phyloP scores from a whole-genome alignment of 768 basidiomycete genomes.

The Suillus discolor region DNA sequence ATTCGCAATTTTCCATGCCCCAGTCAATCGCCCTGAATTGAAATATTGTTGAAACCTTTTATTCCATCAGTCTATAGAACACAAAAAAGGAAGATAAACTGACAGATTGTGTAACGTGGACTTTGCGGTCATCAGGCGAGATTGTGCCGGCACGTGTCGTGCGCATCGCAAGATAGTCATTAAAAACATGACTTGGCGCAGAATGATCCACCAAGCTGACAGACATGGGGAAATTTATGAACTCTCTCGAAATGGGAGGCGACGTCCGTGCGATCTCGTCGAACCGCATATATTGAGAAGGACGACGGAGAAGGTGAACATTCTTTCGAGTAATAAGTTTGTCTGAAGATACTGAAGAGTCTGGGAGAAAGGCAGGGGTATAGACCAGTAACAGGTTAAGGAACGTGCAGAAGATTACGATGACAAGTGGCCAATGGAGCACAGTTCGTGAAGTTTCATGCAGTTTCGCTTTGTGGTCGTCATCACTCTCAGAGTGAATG shows the following conservation, averaged over 20 bases:
- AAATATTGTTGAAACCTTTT: not conserved
- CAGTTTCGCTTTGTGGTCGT: not conserved
- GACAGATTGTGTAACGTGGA: no score
- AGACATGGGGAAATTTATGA: no score
- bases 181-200: slow-evolving; percentile 1
- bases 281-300: no score
- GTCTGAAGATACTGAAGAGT: not conserved
- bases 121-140: no score
- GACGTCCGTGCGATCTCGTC: no score
- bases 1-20: not conserved
- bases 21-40: not conserved
- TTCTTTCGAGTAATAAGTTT: no score
- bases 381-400: not conserved
- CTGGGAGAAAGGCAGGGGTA: not conserved
- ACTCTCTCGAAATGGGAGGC: no score
- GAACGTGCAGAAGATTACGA: not conserved
- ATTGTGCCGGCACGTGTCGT: no score
- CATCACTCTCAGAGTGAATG: not conserved
- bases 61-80: not conserved
- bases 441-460: not conserved
- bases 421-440: not conserved
- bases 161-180: no score
- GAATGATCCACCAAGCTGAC: no score
- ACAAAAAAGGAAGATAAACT: no score
- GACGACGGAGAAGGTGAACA: no score